Conservation (phyloP, 73 alveolate genomes). For the Symbiodinium natans region DNA sequence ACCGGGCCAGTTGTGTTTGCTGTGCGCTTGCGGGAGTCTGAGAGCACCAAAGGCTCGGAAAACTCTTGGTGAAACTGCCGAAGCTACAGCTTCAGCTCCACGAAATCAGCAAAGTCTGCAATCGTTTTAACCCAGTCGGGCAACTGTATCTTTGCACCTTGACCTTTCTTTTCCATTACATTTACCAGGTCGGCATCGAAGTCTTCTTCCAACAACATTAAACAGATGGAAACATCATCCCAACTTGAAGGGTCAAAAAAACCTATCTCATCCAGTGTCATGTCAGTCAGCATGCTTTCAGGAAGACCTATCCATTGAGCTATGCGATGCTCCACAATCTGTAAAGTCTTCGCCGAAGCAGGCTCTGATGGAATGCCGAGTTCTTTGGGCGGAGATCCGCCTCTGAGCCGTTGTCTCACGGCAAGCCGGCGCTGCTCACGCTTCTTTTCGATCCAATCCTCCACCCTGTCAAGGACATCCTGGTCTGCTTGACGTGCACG, state of each 20-base stretch:
- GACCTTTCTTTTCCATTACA: slow-evolving; percentile 20
- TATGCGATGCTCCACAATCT: slow-evolving; percentile 31
- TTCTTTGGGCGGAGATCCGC: background rate
- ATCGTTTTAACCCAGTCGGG: slow-evolving; percentile 56
- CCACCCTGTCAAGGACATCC: slow-evolving; percentile 28
- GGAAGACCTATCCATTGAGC: slow-evolving; percentile 86
- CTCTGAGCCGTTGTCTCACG: slow-evolving; percentile 33
- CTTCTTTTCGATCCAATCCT: slow-evolving; percentile 43
- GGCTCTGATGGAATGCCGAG: background rate
- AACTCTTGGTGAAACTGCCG: background rate
- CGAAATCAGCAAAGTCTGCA: slow-evolving; percentile 56
- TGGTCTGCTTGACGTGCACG: slow-evolving; percentile 66
- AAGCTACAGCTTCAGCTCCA: slow-evolving; percentile 18
- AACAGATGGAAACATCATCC: slow-evolving; percentile 51
- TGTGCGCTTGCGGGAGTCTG: background rate
- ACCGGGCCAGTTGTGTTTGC: too few species aligned
- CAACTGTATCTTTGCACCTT: slow-evolving; percentile 14
- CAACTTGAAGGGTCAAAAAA: slow-evolving; percentile 49
- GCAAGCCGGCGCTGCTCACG: slow-evolving; percentile 44
- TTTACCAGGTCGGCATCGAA: slow-evolving; percentile 24
- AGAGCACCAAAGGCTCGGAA: background rate
- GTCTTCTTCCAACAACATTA: slow-evolving; percentile 49
- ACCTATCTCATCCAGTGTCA: slow-evolving; percentile 67
- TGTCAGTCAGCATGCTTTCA: slow-evolving; percentile 45
- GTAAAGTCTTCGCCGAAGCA: slow-evolving; percentile 20